Evolutionary conservation across 2,329 filamentous ascomycete species (phyloP).

Genomic region (Talaromyces islandicus): DNA sequence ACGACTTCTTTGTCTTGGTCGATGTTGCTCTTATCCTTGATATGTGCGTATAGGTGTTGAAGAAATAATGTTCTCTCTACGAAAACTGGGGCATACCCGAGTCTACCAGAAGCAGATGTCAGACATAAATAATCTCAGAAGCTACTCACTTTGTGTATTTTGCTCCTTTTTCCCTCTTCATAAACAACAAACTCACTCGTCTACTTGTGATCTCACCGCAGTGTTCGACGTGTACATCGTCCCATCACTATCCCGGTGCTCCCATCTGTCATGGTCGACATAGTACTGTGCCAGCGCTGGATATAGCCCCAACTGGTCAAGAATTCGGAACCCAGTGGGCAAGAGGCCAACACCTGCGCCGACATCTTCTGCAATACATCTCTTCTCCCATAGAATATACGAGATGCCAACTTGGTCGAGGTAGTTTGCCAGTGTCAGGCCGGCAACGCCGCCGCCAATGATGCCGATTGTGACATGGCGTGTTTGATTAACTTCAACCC

Average conservation of each 20-base stretch:
- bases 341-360: constrained; percentile 46
- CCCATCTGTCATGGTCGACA: constrained; percentile 10
- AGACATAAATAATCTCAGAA: too few relatives aligned
- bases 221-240: not conserved
- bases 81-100: not conserved
- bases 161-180: too few relatives aligned
- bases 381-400: constrained; percentile 44
- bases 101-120: not conserved
- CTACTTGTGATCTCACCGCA: not conserved
- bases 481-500: too few relatives aligned
- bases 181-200: not conserved
- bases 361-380: constrained; percentile 29
- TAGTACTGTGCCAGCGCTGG: constrained; percentile 22
- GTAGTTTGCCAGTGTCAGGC: constrained; percentile 42
- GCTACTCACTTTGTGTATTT: too few relatives aligned
- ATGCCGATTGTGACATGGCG: constrained; percentile 34
- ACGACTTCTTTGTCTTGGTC: not conserved
- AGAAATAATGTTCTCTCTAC: not conserved
- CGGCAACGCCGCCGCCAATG: constrained; percentile 44
- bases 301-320: constrained; percentile 46
- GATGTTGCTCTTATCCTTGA: not conserved
- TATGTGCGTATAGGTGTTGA: not conserved
- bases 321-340: constrained; percentile 40
- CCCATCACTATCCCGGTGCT: constrained; percentile 1
- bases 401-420: constrained; percentile 42